Evolutionary conservation across 345 rosid genomes (phyloP), one percentile per base, ranked within the genome.

Genomic region (Salix brachista): DNA sequence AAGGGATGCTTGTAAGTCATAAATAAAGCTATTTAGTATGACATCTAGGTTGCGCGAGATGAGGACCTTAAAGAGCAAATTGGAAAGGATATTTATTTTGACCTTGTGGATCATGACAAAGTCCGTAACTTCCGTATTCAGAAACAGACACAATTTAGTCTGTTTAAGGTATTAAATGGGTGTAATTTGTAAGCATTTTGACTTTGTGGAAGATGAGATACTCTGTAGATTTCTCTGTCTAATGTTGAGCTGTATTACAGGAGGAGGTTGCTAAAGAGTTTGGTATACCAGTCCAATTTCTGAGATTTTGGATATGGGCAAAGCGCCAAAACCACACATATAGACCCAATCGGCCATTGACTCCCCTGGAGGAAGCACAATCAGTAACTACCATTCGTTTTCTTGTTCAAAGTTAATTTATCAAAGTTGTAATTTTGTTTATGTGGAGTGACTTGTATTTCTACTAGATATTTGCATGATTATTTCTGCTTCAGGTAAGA

Each of bases 271-370:
- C 99, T 64, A 92, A 89, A 87, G 97, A 91, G 83, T 92, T 90
- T 74, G 96, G 96, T 5, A 75, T 92, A 71, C 94, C 94, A 14
- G 94, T 92, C 48, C 97, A 90, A 83, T 88, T 83, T 81, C 98
- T 87, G 78, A 90, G 98, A 34, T 96, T 92, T 83, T 96, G 99
- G 99, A 86, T 96, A 30, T 94, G 97, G 97, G 97, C 95, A 70
- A 92, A 91, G 89, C 94, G 99, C 37, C 94, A 91, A 79, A 96
- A 96, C 77, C 97, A 93, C 83, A 96, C 98, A 6, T 92, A 93
- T 81, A 97, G 98, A 69, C 97, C 97, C 60, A 87, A 89, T 82
- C 88, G 94, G 70, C 98, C 97, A 66, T 80, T 96, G 84, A 87
- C 91, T 6, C 88, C 83, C 54, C 85, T 75, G 70, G 98, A 96